Base-by-base conservation (phyloP, 2,329 filamentous ascomycete genomes). In the Gyromitra esculenta region DNA sequence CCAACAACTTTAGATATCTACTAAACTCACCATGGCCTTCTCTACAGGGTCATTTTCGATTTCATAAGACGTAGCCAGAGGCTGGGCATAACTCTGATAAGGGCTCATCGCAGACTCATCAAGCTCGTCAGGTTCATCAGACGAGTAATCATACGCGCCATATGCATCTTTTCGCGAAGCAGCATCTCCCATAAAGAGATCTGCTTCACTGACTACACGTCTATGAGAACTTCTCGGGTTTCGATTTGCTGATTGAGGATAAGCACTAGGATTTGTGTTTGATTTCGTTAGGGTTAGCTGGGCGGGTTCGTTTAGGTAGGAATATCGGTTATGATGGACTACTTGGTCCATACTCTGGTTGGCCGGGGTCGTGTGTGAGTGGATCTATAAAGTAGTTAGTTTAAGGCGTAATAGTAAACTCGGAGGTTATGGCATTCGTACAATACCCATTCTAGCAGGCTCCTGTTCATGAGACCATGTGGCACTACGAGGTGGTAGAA, bases 301-400 rank as follows among this genome's bases (percentile, higher is more conserved):
- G 7, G n/a, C 11, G 18, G 54, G 15, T 18, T 43, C 37, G 11
- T n/a, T 64, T 21, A 15, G 6, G 31, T 57, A 54, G 18, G 50
- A 54, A 31, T 54, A 54, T 11, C 50, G 54, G 31, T 57, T n/a
- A 37, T 13, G 54, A 8, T 57, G 5, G 54, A 15, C 31, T 31
- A n/a, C n/a, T 6, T 11, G 37, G 37, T 43, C n/a, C 15, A 5
- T 21, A 9, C n/a, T 7, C 37, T 18, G 57, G 21, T 9, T 37
- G 7, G n/a, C 25, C 4, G 37, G 57, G 8, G n/a, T 41, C 13
- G 57, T 43, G 13, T 8, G 31, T 15, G 54, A 8, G 31, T 37
- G 54, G n/a, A 37, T 18, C 54, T n/a, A n/a, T 37, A 57, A 37
- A 18, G 25, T 9, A 43, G 57, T 62, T 62, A 62, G n/a, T 18